Evolutionary conservation across 2,329 filamentous ascomycete genomes (phyloP).

Genomic region (Escovopsis sp.): DNA sequence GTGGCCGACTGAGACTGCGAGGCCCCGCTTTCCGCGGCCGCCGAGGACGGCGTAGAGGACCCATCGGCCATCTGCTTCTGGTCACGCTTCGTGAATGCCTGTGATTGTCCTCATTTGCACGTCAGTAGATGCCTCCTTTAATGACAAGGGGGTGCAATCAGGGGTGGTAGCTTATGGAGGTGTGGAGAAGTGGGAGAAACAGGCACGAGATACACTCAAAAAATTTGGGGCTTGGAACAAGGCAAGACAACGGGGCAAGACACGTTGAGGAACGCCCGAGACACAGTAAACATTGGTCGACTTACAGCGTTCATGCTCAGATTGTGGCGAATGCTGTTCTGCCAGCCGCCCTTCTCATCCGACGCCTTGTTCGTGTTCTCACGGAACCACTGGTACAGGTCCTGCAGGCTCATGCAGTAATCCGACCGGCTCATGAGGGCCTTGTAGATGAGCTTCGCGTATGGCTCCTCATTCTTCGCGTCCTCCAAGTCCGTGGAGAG

Average conservation of each 20-base stretch:
- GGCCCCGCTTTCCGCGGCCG: constrained; percentile 5
- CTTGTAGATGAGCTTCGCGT: constrained; percentile 66
- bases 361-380: constrained; percentile 66
- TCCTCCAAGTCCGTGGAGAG: background rate
- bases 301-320: constrained; percentile 86
- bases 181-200: background rate
- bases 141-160: too few species aligned
- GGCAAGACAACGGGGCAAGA: too few species aligned
- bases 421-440: constrained; percentile 55
- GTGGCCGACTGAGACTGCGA: background rate
- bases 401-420: constrained; percentile 62
- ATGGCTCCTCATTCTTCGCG: constrained; percentile 43
- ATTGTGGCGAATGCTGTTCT: constrained; percentile 92
- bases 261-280: too few species aligned
- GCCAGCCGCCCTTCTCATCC: constrained; percentile 71
- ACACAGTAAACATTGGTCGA: background rate
- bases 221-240: background rate
- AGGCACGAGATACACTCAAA: background rate
- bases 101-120: background rate
- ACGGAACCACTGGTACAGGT: constrained; percentile 84
- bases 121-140: too few species aligned
- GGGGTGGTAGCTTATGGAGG: too few species aligned
- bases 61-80: constrained; percentile 3
- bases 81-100: constrained; percentile 30
- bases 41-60: constrained; percentile 2